Conservation (phyloP, 2,329 filamentous ascomycete species). For the Macrophomina phaseolina region DNA sequence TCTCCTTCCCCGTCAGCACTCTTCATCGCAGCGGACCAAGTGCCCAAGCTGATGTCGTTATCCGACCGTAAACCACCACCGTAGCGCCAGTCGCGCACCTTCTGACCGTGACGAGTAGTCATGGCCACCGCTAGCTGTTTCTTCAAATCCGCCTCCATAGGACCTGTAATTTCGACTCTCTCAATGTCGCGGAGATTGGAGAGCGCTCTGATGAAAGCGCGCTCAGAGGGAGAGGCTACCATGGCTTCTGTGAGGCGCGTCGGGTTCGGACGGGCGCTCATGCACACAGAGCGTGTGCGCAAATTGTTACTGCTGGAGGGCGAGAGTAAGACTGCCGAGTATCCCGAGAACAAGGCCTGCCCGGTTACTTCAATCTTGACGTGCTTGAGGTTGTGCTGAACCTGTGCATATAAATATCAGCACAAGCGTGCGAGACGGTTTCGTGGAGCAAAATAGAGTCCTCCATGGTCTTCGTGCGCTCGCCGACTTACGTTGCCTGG, state of each 20-base stretch:
- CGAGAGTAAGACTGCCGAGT: slow-evolving; percentile 28
- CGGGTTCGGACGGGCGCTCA: neutral
- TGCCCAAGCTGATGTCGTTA: slow-evolving; percentile 4
- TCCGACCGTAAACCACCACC: slow-evolving; percentile 5
- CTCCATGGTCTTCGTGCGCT: neutral
- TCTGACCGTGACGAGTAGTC: slow-evolving; percentile 4
- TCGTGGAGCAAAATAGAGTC: neutral
- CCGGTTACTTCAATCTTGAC: slow-evolving; percentile 13
- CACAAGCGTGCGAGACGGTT: no score
- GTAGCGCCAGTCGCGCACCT: slow-evolving; percentile 12
- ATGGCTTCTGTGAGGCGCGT: neutral
- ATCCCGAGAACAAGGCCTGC: slow-evolving; percentile 25
- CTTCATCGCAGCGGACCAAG: slow-evolving; percentile 11
- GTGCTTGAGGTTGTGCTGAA: slow-evolving; percentile 5
- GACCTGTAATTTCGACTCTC: slow-evolving; percentile 28
- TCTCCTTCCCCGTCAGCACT: neutral
- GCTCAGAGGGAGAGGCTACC: slow-evolving; percentile 25
- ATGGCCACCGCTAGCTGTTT: slow-evolving; percentile 14
- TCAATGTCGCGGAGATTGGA: slow-evolving; percentile 32
- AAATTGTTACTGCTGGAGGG: slow-evolving; percentile 13
- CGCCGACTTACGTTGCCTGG: slow-evolving; percentile 15
- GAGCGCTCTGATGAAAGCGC: slow-evolving; percentile 30
- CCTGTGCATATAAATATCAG: neutral
- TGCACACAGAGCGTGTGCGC: no score
- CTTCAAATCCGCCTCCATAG: slow-evolving; percentile 6